A percentile compares a stretch with the other conserved stretches of the same genome.
Evolutionary conservation across 257 asterid species (phyloP).

Genomic region (Coffea canephora): DNA sequence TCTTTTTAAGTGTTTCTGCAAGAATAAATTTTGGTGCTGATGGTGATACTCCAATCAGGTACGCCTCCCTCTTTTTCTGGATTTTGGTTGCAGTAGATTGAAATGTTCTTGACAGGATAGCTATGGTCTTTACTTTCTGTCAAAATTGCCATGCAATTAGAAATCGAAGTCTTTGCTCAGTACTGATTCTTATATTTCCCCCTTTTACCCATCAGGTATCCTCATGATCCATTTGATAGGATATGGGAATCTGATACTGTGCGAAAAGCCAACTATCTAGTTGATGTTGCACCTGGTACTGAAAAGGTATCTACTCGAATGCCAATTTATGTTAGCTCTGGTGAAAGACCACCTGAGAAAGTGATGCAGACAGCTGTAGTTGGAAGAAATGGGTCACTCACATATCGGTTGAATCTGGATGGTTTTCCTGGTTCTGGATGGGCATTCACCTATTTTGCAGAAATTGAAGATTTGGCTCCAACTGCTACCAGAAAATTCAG

Average conservation of each 20-base stretch:
- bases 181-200: not conserved
- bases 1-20: constrained; percentile 79
- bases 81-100: not conserved
- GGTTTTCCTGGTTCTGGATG: constrained; percentile 93
- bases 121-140: constrained; percentile 2
- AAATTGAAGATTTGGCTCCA: constrained; percentile 70
- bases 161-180: not conserved
- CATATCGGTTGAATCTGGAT: constrained; percentile 88
- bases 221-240: constrained; percentile 95
- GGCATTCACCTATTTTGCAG: constrained; percentile 94
- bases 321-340: constrained; percentile 62
- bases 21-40: constrained; percentile 93
- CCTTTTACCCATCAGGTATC: constrained; percentile 52
- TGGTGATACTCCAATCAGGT: constrained; percentile 79
- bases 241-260: constrained; percentile 85
- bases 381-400: constrained; percentile 85
- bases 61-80: constrained; percentile 8
- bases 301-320: constrained; percentile 63
- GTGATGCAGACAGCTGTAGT: constrained; percentile 99
- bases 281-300: constrained; percentile 95
- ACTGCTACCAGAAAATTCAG: constrained; percentile 68
- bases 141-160: not conserved
- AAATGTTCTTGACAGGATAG: not conserved
- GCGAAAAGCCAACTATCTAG: constrained; percentile 86
- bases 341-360: constrained; percentile 81